A percentile compares a stretch with the other conserved stretches of the same genome.
These are phyloP conservation scores for Solanum gracilifrons DNA, from an alignment of 257 asterid species.

Conservation along the genomic window DNA sequence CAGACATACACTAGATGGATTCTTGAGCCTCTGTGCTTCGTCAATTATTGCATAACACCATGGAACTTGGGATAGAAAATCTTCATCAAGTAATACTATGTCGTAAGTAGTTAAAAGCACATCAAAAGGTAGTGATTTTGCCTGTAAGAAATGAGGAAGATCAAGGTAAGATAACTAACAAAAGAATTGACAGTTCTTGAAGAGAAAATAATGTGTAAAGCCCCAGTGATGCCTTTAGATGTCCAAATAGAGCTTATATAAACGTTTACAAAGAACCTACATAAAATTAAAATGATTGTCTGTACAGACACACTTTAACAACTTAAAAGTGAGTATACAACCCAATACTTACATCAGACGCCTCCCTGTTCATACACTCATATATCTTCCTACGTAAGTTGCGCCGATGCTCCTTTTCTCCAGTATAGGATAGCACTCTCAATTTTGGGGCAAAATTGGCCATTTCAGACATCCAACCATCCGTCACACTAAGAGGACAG, in stretches of 20 bases:
- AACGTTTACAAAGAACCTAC: background rate
- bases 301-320: background rate
- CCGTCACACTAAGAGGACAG: constrained; percentile 88
- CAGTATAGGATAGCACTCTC: constrained; percentile 66
- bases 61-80: constrained; percentile 78
- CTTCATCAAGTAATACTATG: constrained; percentile 75
- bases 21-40: constrained; percentile 94
- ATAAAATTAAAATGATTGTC: background rate
- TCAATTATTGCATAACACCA: constrained; percentile 87
- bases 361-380: constrained; percentile 27
- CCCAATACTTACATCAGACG: constrained; percentile 29
- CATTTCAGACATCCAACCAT: constrained; percentile 82
- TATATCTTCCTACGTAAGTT: constrained; percentile 51
- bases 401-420: constrained; percentile 74
- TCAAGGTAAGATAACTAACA: background rate
- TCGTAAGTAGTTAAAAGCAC: constrained; percentile 85
- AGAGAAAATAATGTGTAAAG: background rate
- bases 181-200: background rate
- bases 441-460: constrained; percentile 62
- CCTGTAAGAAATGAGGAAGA: constrained; percentile 33
- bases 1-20: constrained; percentile 70
- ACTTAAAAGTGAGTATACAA: background rate
- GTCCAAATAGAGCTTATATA: background rate
- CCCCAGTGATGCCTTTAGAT: background rate
- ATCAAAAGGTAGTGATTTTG: constrained; percentile 56